Percentiles rank a stretch among this genome's conserved stretches.
Evolutionary conservation across 179 eudicot genomes (phyloP).

Genomic region (Actinidia arguta): DNA sequence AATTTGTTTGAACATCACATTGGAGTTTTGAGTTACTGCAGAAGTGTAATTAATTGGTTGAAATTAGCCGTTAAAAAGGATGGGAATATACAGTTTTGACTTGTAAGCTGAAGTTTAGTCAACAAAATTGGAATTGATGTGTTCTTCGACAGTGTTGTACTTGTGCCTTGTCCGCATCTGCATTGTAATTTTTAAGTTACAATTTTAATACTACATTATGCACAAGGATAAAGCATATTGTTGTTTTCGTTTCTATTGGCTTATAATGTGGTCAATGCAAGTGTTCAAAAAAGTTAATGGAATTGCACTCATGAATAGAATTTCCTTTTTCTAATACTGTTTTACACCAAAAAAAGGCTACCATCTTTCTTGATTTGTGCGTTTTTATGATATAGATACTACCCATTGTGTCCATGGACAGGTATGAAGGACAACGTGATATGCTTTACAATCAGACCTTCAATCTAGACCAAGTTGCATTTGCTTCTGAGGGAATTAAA

Average conservation of each 20-base stretch:
- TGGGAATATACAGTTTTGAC: not conserved
- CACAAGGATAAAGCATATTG: not conserved
- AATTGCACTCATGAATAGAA: not conserved
- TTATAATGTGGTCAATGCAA: not conserved
- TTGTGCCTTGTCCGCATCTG: conserved; percentile 8
- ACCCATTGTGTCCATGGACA: conserved; percentile 34
- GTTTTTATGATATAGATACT: not conserved
- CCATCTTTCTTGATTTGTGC: not conserved
- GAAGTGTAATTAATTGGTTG: conserved; percentile 6
- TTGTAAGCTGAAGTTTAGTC: not conserved
- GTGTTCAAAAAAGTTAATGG: not conserved
- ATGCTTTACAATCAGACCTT: conserved; percentile 97
- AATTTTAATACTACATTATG: not conserved
- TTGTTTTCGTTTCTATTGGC: not conserved
- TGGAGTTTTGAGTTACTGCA: not conserved
- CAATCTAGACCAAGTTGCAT: conserved; percentile 95
- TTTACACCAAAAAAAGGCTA: not conserved
- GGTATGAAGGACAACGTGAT: conserved; percentile 99
- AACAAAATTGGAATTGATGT: not conserved
- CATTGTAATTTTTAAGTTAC: not conserved
- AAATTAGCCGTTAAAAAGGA: not conserved
- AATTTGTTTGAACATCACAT: not conserved
- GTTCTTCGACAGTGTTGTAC: not conserved
- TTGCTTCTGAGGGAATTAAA: conserved; percentile 96
- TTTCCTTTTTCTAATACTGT: not conserved